Base-by-base conservation (phyloP, 768 basidiomycete genomes). In the Rhodotorula toruloides region DNA sequence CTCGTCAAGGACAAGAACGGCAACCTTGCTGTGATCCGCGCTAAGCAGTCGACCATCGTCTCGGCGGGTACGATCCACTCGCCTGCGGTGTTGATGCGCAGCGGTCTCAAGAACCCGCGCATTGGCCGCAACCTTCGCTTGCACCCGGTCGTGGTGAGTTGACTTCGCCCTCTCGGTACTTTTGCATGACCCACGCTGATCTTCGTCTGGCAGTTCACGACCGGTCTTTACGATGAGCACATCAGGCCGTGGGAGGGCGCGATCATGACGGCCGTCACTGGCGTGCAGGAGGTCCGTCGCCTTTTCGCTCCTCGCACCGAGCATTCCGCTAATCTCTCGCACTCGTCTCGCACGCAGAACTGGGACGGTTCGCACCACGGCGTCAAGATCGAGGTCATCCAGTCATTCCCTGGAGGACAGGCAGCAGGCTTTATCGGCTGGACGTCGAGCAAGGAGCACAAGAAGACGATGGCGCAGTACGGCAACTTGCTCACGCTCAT, bases 91-190 rank as follows among this genome's bases (percentile, higher is more conserved):
- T 62, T 77, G 21, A 57, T 76, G 37, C 61, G 73, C 37, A 73
- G 71, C 37, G 73, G 73, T 7, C 48, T 76, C 19, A 73, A 70
- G 60, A 74, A 74, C 65, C 72, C 74, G 10, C 54, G 68, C 47
- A 73, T 77, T 48, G 76, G 76, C 3, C 73, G 68, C 31, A 75
- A 77, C 60, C 60, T 77, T 19, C 70, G 73, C 37, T 61, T 76
- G 21, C 76, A 77, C 60, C 76, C 76, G 0, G 69, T 69, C 42
- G 37, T 61, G 1, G 61, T 63, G 16, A 32, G 55, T 58, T 22
- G 21, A 1, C n/a, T 34, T 31, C 19, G 19, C 27, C 22, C 46
- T 9, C 17, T 17, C 29, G 9, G 5, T n/a, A 9, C 32, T 25
- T 6, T 29, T 21, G 2, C 31, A 12, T 6, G 4, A 27, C 34